Conservation (phyloP, 305 asterid genomes). For the Fraxinus baroniana region DNA sequence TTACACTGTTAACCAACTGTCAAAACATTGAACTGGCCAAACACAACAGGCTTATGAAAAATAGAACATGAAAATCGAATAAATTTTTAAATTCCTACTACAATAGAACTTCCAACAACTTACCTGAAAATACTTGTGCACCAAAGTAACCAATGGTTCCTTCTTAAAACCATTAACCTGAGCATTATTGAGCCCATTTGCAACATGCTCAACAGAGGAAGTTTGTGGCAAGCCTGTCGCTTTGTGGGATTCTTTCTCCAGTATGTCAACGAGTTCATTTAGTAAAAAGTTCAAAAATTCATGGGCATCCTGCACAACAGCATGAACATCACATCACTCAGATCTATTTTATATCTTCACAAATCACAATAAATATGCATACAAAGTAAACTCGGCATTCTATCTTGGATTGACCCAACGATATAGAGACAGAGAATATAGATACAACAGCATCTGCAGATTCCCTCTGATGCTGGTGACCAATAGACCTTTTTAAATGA, state of each 20-base stretch:
- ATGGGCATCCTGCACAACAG: slow-evolving; percentile 73
- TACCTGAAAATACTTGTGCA: slow-evolving; percentile 89
- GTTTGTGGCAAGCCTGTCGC: slow-evolving; percentile 32
- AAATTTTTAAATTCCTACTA: not conserved
- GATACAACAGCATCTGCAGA: slow-evolving; percentile 4
- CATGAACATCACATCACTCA: slow-evolving; percentile 8
- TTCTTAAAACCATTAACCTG: slow-evolving; percentile 50
- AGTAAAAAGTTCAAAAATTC: slow-evolving; percentile 80
- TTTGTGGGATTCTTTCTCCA: slow-evolving; percentile 76
- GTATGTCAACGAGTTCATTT: slow-evolving; percentile 76
- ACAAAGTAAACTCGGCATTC: not conserved
- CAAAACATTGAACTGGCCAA: not conserved
- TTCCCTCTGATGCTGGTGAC: slow-evolving; percentile 6
- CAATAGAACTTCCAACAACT: not conserved
- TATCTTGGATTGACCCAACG: not conserved
- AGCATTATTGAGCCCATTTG: slow-evolving; percentile 49
- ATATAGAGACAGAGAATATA: not conserved
- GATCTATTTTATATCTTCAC: not conserved
- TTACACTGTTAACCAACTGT: not conserved
- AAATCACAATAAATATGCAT: slow-evolving; percentile 10
- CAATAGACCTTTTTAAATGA: not conserved
- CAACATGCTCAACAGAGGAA: slow-evolving; percentile 40
- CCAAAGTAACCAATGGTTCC: slow-evolving; percentile 77
- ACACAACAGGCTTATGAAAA: slow-evolving; percentile 8
- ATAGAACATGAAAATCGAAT: not conserved